Evolutionary conservation across 2,329 filamentous ascomycete genomes (phyloP).

Genomic region (Colletotrichum tropicicola): DNA sequence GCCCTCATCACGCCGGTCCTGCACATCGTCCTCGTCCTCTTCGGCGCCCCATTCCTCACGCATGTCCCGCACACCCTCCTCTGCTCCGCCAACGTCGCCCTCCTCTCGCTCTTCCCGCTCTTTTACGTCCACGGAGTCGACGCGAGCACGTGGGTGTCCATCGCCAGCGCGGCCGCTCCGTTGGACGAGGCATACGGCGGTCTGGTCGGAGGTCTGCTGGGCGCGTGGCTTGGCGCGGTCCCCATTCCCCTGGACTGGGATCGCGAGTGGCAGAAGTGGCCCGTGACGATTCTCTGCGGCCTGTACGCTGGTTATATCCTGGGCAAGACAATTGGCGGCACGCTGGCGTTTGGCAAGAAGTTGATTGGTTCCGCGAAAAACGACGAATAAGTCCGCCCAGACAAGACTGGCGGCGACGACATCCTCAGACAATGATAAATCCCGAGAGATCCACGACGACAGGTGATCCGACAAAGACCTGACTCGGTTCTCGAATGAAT

Average conservation of each 20-base stretch:
- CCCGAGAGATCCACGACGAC: no score
- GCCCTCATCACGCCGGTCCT: conserved; percentile 73
- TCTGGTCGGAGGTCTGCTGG: conserved; percentile 78
- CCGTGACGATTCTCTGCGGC: conserved; percentile 87
- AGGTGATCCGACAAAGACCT: not conserved
- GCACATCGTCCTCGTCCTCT: conserved; percentile 78
- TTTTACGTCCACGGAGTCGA: conserved; percentile 89
- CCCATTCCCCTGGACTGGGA: conserved; percentile 99
- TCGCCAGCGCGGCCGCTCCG: conserved; percentile 73
- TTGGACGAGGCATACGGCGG: conserved; percentile 88
- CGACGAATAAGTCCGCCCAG: not conserved
- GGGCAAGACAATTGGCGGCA: conserved; percentile 71
- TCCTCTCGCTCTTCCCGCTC: conserved; percentile 81
- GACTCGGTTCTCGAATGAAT: not conserved
- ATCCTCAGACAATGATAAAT: no score
- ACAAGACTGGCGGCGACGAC: not conserved
- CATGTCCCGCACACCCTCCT: conserved; percentile 82
- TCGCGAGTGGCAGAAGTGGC: conserved; percentile 99
- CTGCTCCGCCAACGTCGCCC: conserved; percentile 81
- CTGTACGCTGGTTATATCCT: conserved; percentile 81
- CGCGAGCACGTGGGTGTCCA: conserved; percentile 72
- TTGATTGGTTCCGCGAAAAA: conserved; percentile 37
- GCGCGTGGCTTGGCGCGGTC: conserved; percentile 92
- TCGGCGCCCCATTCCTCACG: conserved; percentile 89
- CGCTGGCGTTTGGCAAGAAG: conserved; percentile 55